Percentiles rank a stretch among this genome's conserved stretches.
phyloP scores from a whole-genome alignment of 352 stramenopile genomes.

The Achlya hypogyna region DNA sequence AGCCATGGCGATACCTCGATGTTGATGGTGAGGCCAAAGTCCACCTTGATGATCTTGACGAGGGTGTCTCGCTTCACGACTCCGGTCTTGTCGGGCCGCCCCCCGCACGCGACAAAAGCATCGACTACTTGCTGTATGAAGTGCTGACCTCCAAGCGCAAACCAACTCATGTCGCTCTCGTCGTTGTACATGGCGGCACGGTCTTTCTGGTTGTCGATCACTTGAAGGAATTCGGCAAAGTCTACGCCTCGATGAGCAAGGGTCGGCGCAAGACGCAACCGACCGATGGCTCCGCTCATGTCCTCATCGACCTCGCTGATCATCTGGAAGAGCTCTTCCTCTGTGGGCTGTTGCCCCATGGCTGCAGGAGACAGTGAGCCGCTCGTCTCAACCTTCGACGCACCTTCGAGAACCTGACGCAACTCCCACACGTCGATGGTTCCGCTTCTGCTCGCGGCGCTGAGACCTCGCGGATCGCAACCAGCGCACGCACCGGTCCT shows the following conservation, averaged over 20 bases:
- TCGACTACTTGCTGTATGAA: conserved; percentile 52
- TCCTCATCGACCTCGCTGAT: conserved; percentile 86
- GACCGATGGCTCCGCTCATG: conserved; percentile 90
- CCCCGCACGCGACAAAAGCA: conserved; percentile 94
- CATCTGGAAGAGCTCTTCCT: conserved; percentile 98
- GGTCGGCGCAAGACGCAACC: neutral
- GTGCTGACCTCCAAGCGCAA: neutral
- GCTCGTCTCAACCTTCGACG: neutral
- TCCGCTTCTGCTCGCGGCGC: conserved; percentile 43
- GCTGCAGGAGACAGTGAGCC: neutral
- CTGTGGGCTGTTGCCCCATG: conserved; percentile 78
- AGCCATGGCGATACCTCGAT: conserved; percentile 62
- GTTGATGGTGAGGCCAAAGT: conserved; percentile 95
- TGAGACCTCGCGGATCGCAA: neutral
- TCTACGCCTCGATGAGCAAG: conserved; percentile 31
- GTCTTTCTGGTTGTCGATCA: conserved; percentile 98
- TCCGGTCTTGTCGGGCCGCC: conserved; percentile 87
- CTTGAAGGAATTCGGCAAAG: conserved; percentile 96
- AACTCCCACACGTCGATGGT: conserved; percentile 95
- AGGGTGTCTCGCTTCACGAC: conserved; percentile 85
- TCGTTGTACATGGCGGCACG: conserved; percentile 91
- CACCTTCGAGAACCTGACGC: conserved; percentile 89
- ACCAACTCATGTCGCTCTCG: conserved; percentile 92
- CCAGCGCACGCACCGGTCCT: conserved; percentile 59
- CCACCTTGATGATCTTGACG: conserved; percentile 94